phyloP scores from a whole-genome alignment of 2,329 filamentous ascomycete genomes.

The Colletotrichum filicis region DNA sequence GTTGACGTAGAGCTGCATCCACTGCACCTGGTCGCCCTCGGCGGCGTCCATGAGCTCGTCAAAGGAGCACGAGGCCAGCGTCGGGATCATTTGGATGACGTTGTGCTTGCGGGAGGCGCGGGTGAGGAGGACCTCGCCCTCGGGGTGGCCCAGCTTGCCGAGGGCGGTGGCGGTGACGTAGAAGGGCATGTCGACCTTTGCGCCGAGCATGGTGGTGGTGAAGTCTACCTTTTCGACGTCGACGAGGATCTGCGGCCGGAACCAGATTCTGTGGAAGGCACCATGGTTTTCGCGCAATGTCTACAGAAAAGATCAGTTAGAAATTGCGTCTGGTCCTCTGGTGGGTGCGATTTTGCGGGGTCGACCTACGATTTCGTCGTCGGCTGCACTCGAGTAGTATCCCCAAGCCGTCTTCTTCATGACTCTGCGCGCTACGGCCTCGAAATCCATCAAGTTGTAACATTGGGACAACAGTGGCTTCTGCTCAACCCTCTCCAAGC shows the following conservation, averaged over 20 bases:
- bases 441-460: constrained; percentile 96
- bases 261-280: constrained; percentile 97
- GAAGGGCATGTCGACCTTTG: constrained; percentile 85
- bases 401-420: constrained; percentile 99
- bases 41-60: constrained; percentile 95
- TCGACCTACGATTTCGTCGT: constrained; percentile 82
- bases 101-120: constrained; percentile 85
- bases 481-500: constrained; percentile 77
- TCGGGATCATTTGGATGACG: constrained; percentile 98
- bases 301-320: constrained; percentile 54
- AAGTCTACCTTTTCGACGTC: constrained; percentile 90
- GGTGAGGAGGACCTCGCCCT: constrained; percentile 93
- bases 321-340: background rate
- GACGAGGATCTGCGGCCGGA: constrained; percentile 87
- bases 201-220: constrained; percentile 93
- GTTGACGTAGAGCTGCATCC: constrained; percentile 98
- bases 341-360: background rate
- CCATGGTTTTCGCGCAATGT: constrained; percentile 95
- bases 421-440: constrained; percentile 86
- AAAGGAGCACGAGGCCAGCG: constrained; percentile 94
- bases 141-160: constrained; percentile 92
- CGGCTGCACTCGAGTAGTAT: constrained; percentile 94
- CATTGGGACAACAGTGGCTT: constrained; percentile 89
- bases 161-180: constrained; percentile 97
- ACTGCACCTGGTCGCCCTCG: constrained; percentile 85